Evolutionary conservation across 192 early-diverging fungal genomes (phyloP), one percentile per base, ranked within the genome.

Genomic region (Nowakowskiella sp.): DNA sequence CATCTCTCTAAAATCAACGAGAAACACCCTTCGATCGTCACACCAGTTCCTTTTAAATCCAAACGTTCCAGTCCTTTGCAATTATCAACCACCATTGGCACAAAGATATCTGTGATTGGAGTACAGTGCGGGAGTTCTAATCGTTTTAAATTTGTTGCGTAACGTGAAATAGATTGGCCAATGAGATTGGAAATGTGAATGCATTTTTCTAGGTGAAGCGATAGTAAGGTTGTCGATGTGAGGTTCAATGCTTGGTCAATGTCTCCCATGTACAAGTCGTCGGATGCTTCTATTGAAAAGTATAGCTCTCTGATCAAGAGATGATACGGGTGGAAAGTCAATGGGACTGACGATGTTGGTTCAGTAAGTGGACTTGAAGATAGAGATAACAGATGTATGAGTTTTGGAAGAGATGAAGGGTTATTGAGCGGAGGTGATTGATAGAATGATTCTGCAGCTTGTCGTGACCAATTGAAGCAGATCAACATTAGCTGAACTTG

Each of bases 231-330:
- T n/a, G n/a, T n/a, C 6, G 59, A 24, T 49, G 61, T 62, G 19
- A 61, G 28, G 6, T 39, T 58, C 25, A 78, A 53, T 2, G 60
- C 55, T 6, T 55, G 59, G 49, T 78, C 76, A 50, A 78, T 55
- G 53, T 78, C 76, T 24, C 76, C 76, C 60, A 78, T 74, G 46
- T 64, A 70, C 46, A 78, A 8, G 45, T 78, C 74, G 53, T 78
- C 72, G 10, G 76, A 71, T 7, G 72, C 76, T 4, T 49, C 43
- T n/a, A 55, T 62, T 21, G 61, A 60, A 55, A 78, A 60, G 44
- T 72, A 67, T 24, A 78, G 67, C 54, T 75, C 69, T 9, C 44
- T 46, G 33, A 78, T 75, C 7, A 75, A 43, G n/a, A 42, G 36
- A 1, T 71, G 52, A 57, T 75, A 75, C 6, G 63, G 46, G 13